Conservation (phyloP, 176 grass and related monocot species). For the Musa troglodytarum region DNA sequence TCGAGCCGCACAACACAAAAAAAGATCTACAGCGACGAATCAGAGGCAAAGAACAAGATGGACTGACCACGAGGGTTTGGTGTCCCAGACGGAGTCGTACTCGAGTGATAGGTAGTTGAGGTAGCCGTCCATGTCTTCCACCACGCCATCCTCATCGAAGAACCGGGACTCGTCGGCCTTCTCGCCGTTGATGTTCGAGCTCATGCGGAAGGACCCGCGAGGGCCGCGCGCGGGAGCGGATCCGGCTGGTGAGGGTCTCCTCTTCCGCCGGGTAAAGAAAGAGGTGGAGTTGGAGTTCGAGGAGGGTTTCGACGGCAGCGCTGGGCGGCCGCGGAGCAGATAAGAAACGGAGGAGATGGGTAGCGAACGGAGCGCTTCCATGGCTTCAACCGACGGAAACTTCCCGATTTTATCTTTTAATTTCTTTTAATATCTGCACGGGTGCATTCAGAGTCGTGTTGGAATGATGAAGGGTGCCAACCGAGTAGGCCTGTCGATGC, state of each 20-base stretch:
- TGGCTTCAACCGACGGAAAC: background rate
- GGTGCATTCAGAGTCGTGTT: no score
- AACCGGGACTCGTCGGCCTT: conserved; percentile 28
- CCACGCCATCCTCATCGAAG: conserved; percentile 65
- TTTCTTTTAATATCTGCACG: background rate
- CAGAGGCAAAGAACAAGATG: background rate
- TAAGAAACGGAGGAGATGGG: background rate
- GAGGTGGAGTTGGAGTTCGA: background rate
- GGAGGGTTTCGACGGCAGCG: background rate
- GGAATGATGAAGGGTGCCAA: no score
- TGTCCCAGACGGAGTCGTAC: conserved; percentile 97
- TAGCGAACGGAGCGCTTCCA: background rate
- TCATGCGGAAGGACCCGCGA: background rate
- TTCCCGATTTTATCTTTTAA: background rate
- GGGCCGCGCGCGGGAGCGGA: background rate
- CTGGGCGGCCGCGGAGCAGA: background rate
- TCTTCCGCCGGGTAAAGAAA: background rate
- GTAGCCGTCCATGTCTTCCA: conserved; percentile 92
- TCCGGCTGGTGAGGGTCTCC: background rate
- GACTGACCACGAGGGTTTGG: conserved; percentile 72
- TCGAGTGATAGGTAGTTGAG: conserved; percentile 87
- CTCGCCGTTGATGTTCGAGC: conserved; percentile 12
- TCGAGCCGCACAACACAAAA: background rate
- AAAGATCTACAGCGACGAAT: background rate
- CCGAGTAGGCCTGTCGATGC: no score